Conservation (phyloP, 1,284 basidiomycete species). For the Takashimella koratensis region DNA sequence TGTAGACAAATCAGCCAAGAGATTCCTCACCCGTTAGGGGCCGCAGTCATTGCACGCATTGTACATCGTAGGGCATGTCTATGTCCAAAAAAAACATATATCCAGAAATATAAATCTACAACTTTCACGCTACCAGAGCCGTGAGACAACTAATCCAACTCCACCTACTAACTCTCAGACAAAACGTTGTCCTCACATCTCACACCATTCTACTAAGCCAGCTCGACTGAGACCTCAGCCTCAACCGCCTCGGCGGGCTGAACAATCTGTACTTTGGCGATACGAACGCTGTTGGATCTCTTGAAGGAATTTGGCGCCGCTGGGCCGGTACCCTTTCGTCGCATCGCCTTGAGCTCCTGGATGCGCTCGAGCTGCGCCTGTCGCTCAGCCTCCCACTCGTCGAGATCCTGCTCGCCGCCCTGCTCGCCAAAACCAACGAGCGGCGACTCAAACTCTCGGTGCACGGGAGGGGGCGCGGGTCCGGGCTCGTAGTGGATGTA, state of each 20-base stretch:
- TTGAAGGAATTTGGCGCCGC: not conserved
- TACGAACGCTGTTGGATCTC: not conserved
- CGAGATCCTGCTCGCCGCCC: not conserved
- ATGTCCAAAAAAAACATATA: not conserved
- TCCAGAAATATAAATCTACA: not conserved
- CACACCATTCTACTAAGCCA: too few relatives aligned
- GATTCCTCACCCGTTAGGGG: too few relatives aligned
- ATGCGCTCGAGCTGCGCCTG: constrained; percentile 9
- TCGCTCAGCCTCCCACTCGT: constrained; percentile 8
- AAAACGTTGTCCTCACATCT: not conserved
- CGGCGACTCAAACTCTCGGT: constrained; percentile 8
- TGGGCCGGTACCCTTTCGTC: not conserved
- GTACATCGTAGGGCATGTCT: not conserved
- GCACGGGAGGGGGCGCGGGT: constrained; percentile 25
- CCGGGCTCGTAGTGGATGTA: constrained; percentile 36
- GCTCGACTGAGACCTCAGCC: not conserved
- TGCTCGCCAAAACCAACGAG: constrained; percentile 5
- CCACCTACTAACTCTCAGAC: not conserved
- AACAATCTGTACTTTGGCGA: not conserved
- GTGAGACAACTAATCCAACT: not conserved
- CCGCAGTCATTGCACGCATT: not conserved
- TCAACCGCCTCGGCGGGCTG: not conserved
- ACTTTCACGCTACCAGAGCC: not conserved
- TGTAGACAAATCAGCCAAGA: too few relatives aligned
- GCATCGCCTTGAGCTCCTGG: constrained; percentile 1